Base-by-base conservation (phyloP, 495 filamentous ascomycete species). In the Podospora fimiseda region DNA sequence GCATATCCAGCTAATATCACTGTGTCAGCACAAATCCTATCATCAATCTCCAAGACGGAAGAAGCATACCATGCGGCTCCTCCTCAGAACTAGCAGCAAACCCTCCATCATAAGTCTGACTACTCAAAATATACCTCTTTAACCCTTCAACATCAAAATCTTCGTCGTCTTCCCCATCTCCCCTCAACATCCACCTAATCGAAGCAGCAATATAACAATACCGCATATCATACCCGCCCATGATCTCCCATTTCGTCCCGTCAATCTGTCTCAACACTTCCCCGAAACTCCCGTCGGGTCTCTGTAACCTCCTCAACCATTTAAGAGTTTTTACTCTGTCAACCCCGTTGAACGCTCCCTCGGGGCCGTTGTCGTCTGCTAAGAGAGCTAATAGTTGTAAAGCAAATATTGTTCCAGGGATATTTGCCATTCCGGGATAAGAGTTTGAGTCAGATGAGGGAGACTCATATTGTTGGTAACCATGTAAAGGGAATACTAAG, bases 381-480 rank as follows among this genome's bases (percentile, higher is more conserved):
- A 96, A 64, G n/a, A 91, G 73, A 1, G 84, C 73, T 16, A 98
- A 66, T 14, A 83, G 76, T 24, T 83, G 74, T 42, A 97, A 74
- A 3, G 93, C 92, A 73, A 97, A 95, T 66, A 84, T 88, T 0
- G 90, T 96, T 15, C 88, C 88, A 0, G 90, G 81, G 13, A 96
- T 68, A 69, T 88, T 92, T 1, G 91, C 87, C 36, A 88, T 80
- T 66, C 94, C 90, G 75, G 89, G 84, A 3, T 68, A 69, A 30
- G 77, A 66, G 55, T 74, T 65, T n/a, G 65, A 58, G 11, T 52
- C 52, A 0, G 63, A 53, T 45, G 73, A 60, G 49, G 27, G 11
- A 33, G 51, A 42, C 27, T 69, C 64, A 63, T 60, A 74, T 21
- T 60, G 62, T 11, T 58, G 67, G 20, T 72, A 65, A 19, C 60